Percentiles rank a stretch among this genome's conserved stretches.
These are phyloP conservation scores for Malassezia psittaci DNA, from an alignment of 1,284 basidiomycete genomes.

Conservation along the genomic window DNA sequence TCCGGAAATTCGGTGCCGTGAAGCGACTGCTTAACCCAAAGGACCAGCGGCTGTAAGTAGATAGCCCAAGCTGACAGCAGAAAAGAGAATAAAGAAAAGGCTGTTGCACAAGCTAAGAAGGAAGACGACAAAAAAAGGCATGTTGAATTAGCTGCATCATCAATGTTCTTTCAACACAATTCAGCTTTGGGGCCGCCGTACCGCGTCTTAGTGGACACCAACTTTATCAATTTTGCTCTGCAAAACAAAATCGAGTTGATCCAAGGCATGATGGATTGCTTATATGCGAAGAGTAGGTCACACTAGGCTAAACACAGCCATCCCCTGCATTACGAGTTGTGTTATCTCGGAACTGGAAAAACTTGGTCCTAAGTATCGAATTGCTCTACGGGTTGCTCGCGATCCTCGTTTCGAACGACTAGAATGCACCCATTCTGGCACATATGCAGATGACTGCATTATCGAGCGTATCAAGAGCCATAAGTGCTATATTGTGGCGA, in stretches of 20 bases:
- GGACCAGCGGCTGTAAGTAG: slow-evolving; percentile 74
- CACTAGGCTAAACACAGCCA: slow-evolving; percentile 55
- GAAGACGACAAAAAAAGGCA: slow-evolving; percentile 28
- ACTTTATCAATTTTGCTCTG: slow-evolving; percentile 97
- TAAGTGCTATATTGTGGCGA: slow-evolving; percentile 95
- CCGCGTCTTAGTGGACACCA: slow-evolving; percentile 93
- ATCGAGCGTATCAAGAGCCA: slow-evolving; percentile 87
- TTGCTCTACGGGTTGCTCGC: slow-evolving; percentile 88
- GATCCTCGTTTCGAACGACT: slow-evolving; percentile 93
- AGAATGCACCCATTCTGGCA: slow-evolving; percentile 81
- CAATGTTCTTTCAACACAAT: slow-evolving; percentile 91
- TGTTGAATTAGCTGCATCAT: slow-evolving; percentile 54
- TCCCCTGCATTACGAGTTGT: slow-evolving; percentile 95
- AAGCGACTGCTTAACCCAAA: slow-evolving; percentile 92
- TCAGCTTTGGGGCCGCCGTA: slow-evolving; percentile 92
- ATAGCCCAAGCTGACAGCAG: slow-evolving; percentile 31
- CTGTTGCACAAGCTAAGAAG: slow-evolving; percentile 27
- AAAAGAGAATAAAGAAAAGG: slow-evolving; percentile 52
- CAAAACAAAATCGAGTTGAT: slow-evolving; percentile 97
- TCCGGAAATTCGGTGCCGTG: slow-evolving; percentile 84
- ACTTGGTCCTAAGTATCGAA: slow-evolving; percentile 85
- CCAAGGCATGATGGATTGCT: slow-evolving; percentile 97
- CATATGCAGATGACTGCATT: slow-evolving; percentile 96
- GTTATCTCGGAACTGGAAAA: slow-evolving; percentile 97
- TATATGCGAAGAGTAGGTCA: slow-evolving; percentile 89